Conservation (phyloP, 371 early-diverging fungal genomes). For the Sporodiniella umbellata region DNA sequence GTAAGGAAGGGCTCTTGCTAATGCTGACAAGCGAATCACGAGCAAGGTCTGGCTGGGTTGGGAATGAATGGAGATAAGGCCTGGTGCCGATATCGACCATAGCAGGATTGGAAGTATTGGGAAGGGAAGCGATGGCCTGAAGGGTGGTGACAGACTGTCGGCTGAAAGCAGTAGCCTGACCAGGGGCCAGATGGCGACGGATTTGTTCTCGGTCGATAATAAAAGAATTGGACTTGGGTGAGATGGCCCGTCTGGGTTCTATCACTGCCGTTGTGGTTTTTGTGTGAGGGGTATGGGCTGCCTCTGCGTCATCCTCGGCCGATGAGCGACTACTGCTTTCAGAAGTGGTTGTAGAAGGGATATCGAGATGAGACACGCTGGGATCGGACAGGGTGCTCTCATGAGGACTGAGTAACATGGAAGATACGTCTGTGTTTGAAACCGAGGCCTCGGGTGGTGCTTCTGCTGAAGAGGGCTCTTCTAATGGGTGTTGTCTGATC, state of each 20-base stretch:
- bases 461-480: conserved; percentile 4
- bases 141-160: background rate
- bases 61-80: background rate
- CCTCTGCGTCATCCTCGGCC: background rate
- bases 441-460: too few relatives aligned
- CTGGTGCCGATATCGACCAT: too few relatives aligned
- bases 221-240: background rate
- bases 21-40: too few relatives aligned
- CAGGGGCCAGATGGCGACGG: conserved; percentile 19
- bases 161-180: conserved; percentile 6
- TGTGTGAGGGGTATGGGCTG: too few relatives aligned
- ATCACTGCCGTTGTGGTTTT: too few relatives aligned
- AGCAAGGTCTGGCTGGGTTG: conserved; percentile 14
- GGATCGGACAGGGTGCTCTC: conserved; percentile 8
- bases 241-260: background rate
- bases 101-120: background rate
- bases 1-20: background rate
- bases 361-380: background rate
- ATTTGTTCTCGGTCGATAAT: conserved; percentile 19
- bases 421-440: conserved; percentile 21
- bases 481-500: conserved; percentile 6
- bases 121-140: background rate
- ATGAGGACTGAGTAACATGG: conserved; percentile 7
- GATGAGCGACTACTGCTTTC: background rate
- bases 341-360: background rate